phyloP scores from a whole-genome alignment of 306 rosid genomes.

The Malus sieversii region DNA sequence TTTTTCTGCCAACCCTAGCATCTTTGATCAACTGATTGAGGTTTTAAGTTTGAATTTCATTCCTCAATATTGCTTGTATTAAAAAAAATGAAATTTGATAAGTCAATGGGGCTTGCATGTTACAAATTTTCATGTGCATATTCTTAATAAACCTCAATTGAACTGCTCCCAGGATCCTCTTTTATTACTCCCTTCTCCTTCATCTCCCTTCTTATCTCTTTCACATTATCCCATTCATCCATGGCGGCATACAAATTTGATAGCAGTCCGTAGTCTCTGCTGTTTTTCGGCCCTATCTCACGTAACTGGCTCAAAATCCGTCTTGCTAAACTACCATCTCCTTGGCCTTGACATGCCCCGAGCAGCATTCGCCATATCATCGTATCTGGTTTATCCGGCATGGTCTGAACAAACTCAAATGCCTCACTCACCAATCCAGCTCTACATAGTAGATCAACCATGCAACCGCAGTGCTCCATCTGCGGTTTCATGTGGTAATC shows the following conservation, averaged over 20 bases:
- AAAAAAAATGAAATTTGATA: no score
- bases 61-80: no score
- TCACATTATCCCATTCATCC: neutral
- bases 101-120: no score
- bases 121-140: no score
- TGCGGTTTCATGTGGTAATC: neutral
- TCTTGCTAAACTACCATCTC: neutral
- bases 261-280: neutral
- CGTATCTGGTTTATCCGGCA: slow-evolving; percentile 2
- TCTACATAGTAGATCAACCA: slow-evolving; percentile 8
- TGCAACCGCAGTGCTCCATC: slow-evolving; percentile 7
- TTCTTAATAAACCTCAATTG: neutral
- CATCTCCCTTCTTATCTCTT: slow-evolving; percentile 6
- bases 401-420: slow-evolving; percentile 7
- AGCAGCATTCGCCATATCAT: slow-evolving; percentile 3
- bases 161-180: neutral
- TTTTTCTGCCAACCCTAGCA: no score
- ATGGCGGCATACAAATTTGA: neutral
- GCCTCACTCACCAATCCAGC: slow-evolving; percentile 3
- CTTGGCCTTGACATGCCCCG: slow-evolving; percentile 3
- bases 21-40: no score
- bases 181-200: neutral
- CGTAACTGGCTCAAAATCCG: neutral
- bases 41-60: no score
- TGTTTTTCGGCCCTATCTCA: neutral